Evolutionary conservation across 2,329 filamentous ascomycete genomes (phyloP).

Genomic region (Penicillium sp.): DNA sequence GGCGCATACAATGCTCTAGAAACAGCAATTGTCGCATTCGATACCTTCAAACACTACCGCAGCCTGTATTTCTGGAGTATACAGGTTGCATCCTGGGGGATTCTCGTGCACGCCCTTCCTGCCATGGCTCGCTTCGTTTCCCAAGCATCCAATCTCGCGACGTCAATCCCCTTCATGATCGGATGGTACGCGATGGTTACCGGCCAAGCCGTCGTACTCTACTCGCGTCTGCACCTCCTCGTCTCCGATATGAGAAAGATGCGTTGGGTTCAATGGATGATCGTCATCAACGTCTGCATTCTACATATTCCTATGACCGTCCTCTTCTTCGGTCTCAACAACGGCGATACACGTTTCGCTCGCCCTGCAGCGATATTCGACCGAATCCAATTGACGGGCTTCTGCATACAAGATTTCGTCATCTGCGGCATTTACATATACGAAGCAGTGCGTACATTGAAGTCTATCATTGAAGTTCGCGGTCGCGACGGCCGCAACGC

Average conservation of each 20-base stretch:
- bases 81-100: conserved; percentile 37
- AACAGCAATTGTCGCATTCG: conserved; percentile 41
- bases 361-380: conserved; percentile 35
- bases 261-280: conserved; percentile 31
- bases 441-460: too few relatives aligned
- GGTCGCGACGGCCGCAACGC: too few relatives aligned
- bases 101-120: conserved; percentile 37
- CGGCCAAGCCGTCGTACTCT: conserved; percentile 45
- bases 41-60: conserved; percentile 32
- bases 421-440: conserved; percentile 48
- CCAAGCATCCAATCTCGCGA: not conserved
- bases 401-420: conserved; percentile 52
- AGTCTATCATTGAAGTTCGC: too few relatives aligned
- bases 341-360: conserved; percentile 12
- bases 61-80: conserved; percentile 46
- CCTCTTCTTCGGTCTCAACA: conserved; percentile 31
- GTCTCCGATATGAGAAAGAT: conserved; percentile 33
- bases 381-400: conserved; percentile 49
- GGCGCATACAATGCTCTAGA: conserved; percentile 43
- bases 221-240: conserved; percentile 45
- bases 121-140: conserved; percentile 22
- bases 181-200: conserved; percentile 45
- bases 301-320: conserved; percentile 42
- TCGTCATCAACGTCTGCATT: conserved; percentile 18
- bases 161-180: conserved; percentile 19